These are phyloP conservation scores for Orbilia blumenaviensis DNA, from an alignment of 2,329 filamentous ascomycete species.

Conservation along the genomic window DNA sequence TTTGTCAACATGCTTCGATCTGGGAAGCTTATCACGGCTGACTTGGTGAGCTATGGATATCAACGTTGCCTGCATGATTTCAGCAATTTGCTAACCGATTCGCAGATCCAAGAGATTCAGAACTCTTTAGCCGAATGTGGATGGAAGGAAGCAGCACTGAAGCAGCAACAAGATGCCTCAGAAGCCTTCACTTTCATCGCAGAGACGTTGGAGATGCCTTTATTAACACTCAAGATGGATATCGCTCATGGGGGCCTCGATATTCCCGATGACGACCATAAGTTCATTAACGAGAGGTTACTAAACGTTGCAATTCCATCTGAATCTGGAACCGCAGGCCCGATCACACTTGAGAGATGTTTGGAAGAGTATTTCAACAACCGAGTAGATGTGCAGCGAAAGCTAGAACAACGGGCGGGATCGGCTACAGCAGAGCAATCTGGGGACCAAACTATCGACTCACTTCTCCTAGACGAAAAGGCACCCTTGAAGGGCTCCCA, in stretches of 20 bases:
- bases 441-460: constrained; percentile 26
- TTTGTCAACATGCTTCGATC: constrained; percentile 93
- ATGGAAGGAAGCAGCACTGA: constrained; percentile 79
- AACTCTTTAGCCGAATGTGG: constrained; percentile 83
- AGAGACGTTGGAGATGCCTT: constrained; percentile 82
- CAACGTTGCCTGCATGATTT: neutral
- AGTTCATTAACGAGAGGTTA: constrained; percentile 88
- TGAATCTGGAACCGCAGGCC: constrained; percentile 72
- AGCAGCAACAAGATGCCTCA: constrained; percentile 93
- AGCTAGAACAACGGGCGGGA: constrained; percentile 69
- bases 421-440: constrained; percentile 58
- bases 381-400: constrained; percentile 84
- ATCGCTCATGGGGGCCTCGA: constrained; percentile 91
- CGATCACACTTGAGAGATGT: constrained; percentile 86
- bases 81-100: neutral
- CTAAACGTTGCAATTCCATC: constrained; percentile 90
- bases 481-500: constrained; percentile 59
- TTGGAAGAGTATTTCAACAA: constrained; percentile 95
- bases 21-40: constrained; percentile 83
- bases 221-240: constrained; percentile 91
- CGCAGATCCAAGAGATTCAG: constrained; percentile 81
- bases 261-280: constrained; percentile 86
- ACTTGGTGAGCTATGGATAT: constrained; percentile 74
- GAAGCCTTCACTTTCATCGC: constrained; percentile 97
- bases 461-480: constrained; percentile 60